A percentile compares a stretch with the other conserved stretches of the same genome.
These are phyloP conservation scores for Backusella parvicylindrica DNA, from an alignment of 192 early-diverging fungal species.

Conservation along the genomic window DNA sequence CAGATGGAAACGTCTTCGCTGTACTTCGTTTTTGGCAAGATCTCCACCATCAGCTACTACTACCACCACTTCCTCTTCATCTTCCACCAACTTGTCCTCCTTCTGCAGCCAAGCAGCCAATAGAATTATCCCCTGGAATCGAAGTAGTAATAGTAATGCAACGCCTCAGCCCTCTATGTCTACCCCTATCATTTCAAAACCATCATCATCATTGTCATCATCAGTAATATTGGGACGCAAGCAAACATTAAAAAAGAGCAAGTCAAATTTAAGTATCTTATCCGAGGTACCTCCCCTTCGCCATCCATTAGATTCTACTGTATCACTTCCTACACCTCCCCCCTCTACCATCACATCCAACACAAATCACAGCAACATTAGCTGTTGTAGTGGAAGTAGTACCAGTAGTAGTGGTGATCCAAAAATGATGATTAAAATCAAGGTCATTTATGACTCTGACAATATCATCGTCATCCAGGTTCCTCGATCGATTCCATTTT, in stretches of 20 bases:
- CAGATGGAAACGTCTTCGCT: conserved; percentile 15
- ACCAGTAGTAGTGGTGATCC: neutral
- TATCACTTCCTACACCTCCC: neutral
- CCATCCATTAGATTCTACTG: neutral
- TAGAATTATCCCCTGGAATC: conserved; percentile 13
- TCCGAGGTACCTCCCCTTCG: neutral
- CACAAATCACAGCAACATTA: neutral
- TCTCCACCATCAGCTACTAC: no score
- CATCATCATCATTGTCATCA: neutral
- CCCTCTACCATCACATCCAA: neutral
- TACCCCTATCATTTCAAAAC: conserved; percentile 6
- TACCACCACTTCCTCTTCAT: neutral
- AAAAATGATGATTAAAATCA: conserved; percentile 11
- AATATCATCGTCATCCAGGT: conserved; percentile 31
- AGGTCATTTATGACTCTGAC: conserved; percentile 24
- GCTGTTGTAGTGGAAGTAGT: neutral
- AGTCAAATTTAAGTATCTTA: neutral
- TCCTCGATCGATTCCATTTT: conserved; percentile 20
- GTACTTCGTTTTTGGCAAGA: conserved; percentile 9
- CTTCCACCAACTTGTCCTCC: conserved; percentile 10
- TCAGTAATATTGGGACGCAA: no score
- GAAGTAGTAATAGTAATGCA: no score
- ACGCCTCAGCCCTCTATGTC: conserved; percentile 4
- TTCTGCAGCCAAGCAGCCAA: conserved; percentile 27
- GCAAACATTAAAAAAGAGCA: neutral